A percentile compares a stretch with the other conserved stretches of the same genome.
Conservation (phyloP, 2,329 filamentous ascomycete species). For the Shiraia sp. region DNA sequence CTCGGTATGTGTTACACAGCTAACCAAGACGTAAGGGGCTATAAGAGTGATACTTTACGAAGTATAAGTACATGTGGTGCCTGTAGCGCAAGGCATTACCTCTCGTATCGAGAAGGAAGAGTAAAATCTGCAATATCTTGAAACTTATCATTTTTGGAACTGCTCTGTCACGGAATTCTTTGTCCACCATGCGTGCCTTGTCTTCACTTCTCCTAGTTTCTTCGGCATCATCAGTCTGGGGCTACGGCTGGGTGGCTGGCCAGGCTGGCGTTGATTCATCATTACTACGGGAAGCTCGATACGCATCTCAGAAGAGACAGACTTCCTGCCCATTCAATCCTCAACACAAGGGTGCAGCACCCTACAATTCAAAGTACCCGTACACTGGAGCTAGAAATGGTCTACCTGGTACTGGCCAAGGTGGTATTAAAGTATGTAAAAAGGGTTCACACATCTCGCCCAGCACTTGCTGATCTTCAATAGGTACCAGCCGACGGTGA, state of each 20-base stretch:
- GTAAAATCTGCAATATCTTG: not conserved
- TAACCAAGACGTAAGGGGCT: not conserved
- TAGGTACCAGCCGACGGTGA: slow-evolving; percentile 47
- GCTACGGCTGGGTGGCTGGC: slow-evolving; percentile 24
- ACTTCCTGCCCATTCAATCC: slow-evolving; percentile 26
- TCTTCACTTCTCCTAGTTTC: slow-evolving; percentile 17
- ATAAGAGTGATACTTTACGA: too few relatives aligned
- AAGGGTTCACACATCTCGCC: not conserved
- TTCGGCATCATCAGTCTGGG: slow-evolving; percentile 15
- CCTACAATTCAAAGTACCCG: slow-evolving; percentile 28
- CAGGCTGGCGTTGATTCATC: slow-evolving; percentile 23
- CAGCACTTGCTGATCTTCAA: too few relatives aligned
- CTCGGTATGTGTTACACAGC: slow-evolving; percentile 2
- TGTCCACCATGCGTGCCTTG: slow-evolving; percentile 17
- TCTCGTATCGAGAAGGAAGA: too few relatives aligned
- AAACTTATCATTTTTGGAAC: too few relatives aligned
- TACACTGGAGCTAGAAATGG: slow-evolving; percentile 52
- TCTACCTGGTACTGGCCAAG: slow-evolving; percentile 45
- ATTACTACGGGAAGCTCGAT: slow-evolving; percentile 11
- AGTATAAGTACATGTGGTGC: not conserved
- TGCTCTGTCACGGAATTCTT: not conserved
- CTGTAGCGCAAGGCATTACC: too few relatives aligned
- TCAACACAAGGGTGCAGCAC: slow-evolving; percentile 25
- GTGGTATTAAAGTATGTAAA: slow-evolving; percentile 45
- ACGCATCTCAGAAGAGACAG: slow-evolving; percentile 16